These are phyloP conservation scores for Microstroma glucosiphilum DNA, from an alignment of 1,284 basidiomycete species.

Conservation along the genomic window DNA sequence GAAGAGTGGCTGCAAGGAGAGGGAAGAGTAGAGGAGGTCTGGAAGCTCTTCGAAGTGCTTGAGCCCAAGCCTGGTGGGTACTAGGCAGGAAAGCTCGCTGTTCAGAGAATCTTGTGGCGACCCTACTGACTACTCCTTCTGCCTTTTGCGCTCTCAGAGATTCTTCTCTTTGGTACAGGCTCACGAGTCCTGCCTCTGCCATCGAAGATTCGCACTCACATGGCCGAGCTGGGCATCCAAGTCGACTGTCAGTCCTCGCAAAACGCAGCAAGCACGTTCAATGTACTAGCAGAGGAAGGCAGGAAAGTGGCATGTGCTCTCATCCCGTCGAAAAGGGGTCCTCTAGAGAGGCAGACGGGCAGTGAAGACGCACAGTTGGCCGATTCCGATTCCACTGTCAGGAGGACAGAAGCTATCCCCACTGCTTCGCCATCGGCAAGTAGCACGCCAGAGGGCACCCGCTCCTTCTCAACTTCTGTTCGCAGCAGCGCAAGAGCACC, in stretches of 20 bases:
- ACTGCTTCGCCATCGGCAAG: not conserved
- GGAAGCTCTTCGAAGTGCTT: conserved; percentile 28
- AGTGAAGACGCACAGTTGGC: not conserved
- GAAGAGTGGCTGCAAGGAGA: conserved; percentile 62
- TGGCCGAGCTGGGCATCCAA: conserved; percentile 76
- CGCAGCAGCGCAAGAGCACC: too few species aligned
- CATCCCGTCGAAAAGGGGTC: conserved; percentile 56
- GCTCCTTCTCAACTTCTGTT: not conserved
- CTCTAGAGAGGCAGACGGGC: not conserved
- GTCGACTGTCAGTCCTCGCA: conserved; percentile 75
- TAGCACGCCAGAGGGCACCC: not conserved
- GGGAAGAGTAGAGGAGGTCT: conserved; percentile 33
- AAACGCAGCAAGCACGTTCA: conserved; percentile 90
- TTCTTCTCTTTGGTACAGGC: conserved; percentile 83
- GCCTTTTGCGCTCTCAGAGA: conserved; percentile 59
- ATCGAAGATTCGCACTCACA: conserved; percentile 61
- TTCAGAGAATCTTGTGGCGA: not conserved
- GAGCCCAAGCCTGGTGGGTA: conserved; percentile 26
- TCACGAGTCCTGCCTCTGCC: conserved; percentile 67
- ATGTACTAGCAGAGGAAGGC: conserved; percentile 84
- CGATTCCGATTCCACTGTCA: too few species aligned
- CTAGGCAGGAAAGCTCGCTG: not conserved
- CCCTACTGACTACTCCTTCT: conserved; percentile 1
- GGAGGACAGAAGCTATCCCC: not conserved
- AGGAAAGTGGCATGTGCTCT: conserved; percentile 81